Evolutionary conservation across 2,329 filamentous ascomycete species (phyloP), one percentile per base, ranked within the genome.

Genomic region (Cryoendolithus antarcticus): DNA sequence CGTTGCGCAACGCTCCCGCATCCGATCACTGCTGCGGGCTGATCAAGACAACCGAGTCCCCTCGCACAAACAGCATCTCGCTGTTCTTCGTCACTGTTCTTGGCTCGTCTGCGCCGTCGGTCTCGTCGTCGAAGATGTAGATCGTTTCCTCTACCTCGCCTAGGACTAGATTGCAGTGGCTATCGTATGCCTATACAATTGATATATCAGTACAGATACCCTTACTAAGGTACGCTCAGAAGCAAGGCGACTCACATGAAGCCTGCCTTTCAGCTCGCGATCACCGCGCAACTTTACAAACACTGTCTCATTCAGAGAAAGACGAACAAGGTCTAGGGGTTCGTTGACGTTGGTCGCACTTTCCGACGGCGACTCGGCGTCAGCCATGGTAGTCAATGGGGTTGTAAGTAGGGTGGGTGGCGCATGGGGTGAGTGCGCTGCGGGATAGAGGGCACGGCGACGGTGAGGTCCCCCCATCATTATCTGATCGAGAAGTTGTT

Each of bases 111-210:
- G 82, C 79, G 13, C 86, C 82, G 9, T 81, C 76, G 31, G 93
- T 85, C 9, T 86, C 82, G 44, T 94, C 88, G 43, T 94, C 88
- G 4, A 93, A 80, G 28, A 89, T 72, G 59, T 94, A 98, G 50
- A 98, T 86, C 5, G 89, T 96, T 70, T 98, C 91, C 58, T 95
- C 86, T 4, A 96, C 91, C 49, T 98, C 91, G 39, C 91, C 89
- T 4, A 98, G 72, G 4, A 98, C 86, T 33, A 98, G 66, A 58
- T 98, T 98, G 73, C 93, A 98, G 63, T 98, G 91, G 56, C 86
- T 94, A 59, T 98, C 91, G 61, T 98, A 98, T 40, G 91, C 91
- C 91, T 19, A 19, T 19, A 19, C 3, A 19, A 19, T 19, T 19
- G 15, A 19, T 19, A 19, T 5, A 19, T 19, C 15, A 19, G 15